Evolutionary conservation across 2,329 filamentous ascomycete genomes (phyloP).

Genomic region (Xylariomycetidae sp.): DNA sequence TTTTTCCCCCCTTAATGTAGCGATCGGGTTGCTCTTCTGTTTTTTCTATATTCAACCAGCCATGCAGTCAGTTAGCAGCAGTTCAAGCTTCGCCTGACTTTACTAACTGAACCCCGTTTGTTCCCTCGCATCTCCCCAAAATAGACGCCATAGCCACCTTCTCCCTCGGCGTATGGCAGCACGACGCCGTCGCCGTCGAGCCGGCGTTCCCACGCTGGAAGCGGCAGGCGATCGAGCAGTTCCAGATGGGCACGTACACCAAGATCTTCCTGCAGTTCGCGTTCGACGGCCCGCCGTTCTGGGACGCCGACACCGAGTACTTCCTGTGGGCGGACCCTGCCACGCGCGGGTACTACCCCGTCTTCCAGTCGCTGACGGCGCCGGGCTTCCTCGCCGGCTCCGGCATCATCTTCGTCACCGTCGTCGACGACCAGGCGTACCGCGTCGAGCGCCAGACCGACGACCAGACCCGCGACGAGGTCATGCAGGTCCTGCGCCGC

Average conservation of each 20-base stretch:
- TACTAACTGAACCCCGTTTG: conserved; percentile 15
- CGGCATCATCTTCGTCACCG: conserved; percentile 62
- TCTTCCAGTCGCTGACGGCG: conserved; percentile 59
- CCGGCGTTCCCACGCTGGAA: conserved; percentile 62
- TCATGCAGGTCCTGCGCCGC: conserved; percentile 50
- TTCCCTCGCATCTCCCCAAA: no score
- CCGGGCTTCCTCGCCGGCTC: conserved; percentile 56
- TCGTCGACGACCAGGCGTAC: conserved; percentile 52
- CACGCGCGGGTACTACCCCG: conserved; percentile 42
- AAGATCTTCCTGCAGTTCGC: conserved; percentile 70
- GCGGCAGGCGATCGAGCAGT: conserved; percentile 55
- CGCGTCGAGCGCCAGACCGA: conserved; percentile 55
- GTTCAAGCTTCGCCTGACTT: no score
- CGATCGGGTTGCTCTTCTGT: no score
- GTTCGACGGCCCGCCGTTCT: conserved; percentile 63
- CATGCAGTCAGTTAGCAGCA: no score
- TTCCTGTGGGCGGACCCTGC: conserved; percentile 41
- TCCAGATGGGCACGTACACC: conserved; percentile 67
- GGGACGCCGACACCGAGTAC: conserved; percentile 44
- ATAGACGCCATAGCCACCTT: conserved; percentile 60
- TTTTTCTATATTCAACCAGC: no score
- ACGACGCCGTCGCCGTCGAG: conserved; percentile 52
- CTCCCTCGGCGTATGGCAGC: conserved; percentile 63
- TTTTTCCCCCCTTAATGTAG: no score
- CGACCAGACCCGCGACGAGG: conserved; percentile 51